Evolutionary conservation across 2,329 filamentous ascomycete species (phyloP).

Genomic region (Pseudogymnoascus sp.): DNA sequence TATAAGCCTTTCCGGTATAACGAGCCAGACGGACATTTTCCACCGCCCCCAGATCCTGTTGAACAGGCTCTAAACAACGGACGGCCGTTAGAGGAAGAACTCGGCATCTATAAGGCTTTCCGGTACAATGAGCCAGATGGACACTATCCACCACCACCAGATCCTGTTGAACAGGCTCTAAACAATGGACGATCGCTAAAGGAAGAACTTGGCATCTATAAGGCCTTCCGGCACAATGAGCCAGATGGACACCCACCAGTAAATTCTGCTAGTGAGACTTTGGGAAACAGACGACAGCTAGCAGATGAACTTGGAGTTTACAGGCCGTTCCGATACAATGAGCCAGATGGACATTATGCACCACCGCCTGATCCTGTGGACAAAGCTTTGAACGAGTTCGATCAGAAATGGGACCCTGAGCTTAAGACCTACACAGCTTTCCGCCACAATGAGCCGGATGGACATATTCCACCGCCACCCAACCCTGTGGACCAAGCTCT

Average conservation of each 20-base stretch:
- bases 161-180: slow-evolving; percentile 30
- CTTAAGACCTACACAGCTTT: slow-evolving; percentile 31
- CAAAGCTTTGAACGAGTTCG: slow-evolving; percentile 13
- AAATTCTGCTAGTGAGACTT: slow-evolving; percentile 29
- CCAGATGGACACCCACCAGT: slow-evolving; percentile 32
- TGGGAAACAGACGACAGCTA: slow-evolving; percentile 20
- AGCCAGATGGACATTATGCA: slow-evolving; percentile 34
- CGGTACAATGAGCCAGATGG: slow-evolving; percentile 31
- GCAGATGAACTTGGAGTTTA: slow-evolving; percentile 26
- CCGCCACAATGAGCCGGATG: slow-evolving; percentile 34
- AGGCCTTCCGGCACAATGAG: slow-evolving; percentile 30
- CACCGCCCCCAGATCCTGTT: slow-evolving; percentile 17
- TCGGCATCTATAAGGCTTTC: slow-evolving; percentile 8
- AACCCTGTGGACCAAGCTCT: slow-evolving; percentile 26
- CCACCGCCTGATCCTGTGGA: slow-evolving; percentile 26
- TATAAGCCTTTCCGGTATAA: slow-evolving; percentile 10
- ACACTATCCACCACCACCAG: slow-evolving; percentile 21
- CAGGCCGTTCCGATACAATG: slow-evolving; percentile 30
- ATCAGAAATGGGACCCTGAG: slow-evolving; percentile 9
- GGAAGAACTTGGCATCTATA: slow-evolving; percentile 27
- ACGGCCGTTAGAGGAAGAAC: neutral
- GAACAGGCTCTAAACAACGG: slow-evolving; percentile 30
- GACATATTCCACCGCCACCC: slow-evolving; percentile 24
- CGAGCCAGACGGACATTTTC: slow-evolving; percentile 33
- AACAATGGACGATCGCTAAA: slow-evolving; percentile 15